phyloP scores from a whole-genome alignment of 257 asterid genomes.

The Gentiana macrophylla region DNA sequence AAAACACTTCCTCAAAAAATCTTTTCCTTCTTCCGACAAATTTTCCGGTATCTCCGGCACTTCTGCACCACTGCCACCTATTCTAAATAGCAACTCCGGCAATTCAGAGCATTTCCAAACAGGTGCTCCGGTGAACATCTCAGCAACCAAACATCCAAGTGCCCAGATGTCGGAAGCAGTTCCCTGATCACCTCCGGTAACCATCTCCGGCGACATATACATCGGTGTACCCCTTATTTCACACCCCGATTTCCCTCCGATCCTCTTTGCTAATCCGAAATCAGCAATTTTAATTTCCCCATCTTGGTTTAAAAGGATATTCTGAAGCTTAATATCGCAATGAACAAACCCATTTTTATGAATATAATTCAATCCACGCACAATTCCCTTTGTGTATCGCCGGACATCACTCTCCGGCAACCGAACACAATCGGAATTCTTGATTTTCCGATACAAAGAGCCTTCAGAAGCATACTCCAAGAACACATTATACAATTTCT shows the following conservation, averaged over 20 bases:
- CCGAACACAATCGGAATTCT: constrained; percentile 16
- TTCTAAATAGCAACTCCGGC: constrained; percentile 46
- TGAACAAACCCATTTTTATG: constrained; percentile 67
- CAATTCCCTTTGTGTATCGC: constrained; percentile 32
- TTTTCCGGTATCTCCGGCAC: constrained; percentile 45
- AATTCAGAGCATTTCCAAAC: constrained; percentile 44
- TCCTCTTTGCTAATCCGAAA: constrained; percentile 70
- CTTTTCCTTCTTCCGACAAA: constrained; percentile 52
- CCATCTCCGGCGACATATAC: constrained; percentile 94
- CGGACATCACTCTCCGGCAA: constrained; percentile 37
- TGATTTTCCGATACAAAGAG: constrained; percentile 34
- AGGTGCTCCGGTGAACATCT: constrained; percentile 58
- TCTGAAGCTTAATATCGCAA: constrained; percentile 82
- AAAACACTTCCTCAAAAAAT: constrained; percentile 52
- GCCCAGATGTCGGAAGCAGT: constrained; percentile 80
- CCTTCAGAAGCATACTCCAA: constrained; percentile 80
- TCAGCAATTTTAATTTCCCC: constrained; percentile 58
- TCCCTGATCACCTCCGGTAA: constrained; percentile 50
- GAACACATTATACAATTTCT: constrained; percentile 59
- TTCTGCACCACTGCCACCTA: constrained; percentile 36
- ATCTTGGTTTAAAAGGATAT: constrained; percentile 37
- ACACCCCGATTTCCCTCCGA: constrained; percentile 9
- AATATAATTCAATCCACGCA: constrained; percentile 45
- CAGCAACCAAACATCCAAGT: constrained; percentile 66
- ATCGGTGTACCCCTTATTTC: constrained; percentile 78